Base-by-base conservation (phyloP, 2,329 filamentous ascomycete species). In the Sclerotinia nivalis region DNA sequence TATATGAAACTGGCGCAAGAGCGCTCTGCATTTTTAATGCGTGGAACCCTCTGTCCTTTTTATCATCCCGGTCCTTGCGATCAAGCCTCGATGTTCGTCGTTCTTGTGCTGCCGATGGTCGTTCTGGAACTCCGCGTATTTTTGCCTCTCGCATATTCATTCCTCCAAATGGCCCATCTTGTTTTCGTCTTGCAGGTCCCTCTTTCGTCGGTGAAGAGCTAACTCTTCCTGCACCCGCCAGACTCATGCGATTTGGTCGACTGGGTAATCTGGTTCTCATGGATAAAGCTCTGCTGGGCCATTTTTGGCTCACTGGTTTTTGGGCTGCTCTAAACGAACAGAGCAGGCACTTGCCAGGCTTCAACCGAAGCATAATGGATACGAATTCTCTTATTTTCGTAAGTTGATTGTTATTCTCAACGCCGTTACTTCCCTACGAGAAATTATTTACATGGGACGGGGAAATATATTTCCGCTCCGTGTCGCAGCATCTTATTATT, bases 11-110 rank as follows among this genome's bases (percentile, higher is more conserved):
- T 4, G 89, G 87, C 2, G 92, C 84, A 73, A 98, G 83, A 2
- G 91, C 85, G 66, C 89, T 88, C 79, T 97, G 95, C 95, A 98
- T 98, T 82, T 96, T 97, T 80, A 98, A 84, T 6, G 95, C 94
- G 79, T 96, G 94, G 80, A 72, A 79, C 58, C 67, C 82, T 77
- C 71, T 81, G 73, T 81, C 84, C 65, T 82, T 78, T 61, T 83
- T 80, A 13, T 65, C 47, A 52, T 65, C 68, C 70, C 59, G 72
- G 65, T 69, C 71, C 61, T 61, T 70, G n/a, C 59, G 47, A 69
- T 65, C 59, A 8, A 47, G 58, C 71, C 55, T 70, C 66, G 61
- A 71, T 60, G 54, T 68, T 70, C 50, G 67, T 40, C 43, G 55
- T 60, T 56, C 70, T 72, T 65, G 71, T 65, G 66, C 64, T 34